These are phyloP conservation scores for Ascocoryne sarcoides DNA, from an alignment of 2,329 filamentous ascomycete species.

Conservation along the genomic window DNA sequence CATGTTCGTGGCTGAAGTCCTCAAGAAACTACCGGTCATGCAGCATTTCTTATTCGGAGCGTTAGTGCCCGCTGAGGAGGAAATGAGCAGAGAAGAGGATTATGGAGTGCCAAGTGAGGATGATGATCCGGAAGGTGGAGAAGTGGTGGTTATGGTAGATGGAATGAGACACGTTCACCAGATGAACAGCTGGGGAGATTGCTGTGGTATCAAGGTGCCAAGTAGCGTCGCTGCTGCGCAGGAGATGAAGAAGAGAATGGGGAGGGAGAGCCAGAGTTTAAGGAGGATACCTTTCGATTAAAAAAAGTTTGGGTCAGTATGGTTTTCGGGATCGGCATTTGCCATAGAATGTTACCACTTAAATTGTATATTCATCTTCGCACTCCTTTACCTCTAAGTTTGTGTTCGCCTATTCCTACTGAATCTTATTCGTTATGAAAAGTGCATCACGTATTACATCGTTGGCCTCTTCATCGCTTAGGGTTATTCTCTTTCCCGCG, in stretches of 20 bases:
- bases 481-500: too few relatives aligned
- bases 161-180: conserved; percentile 65
- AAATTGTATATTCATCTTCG: too few relatives aligned
- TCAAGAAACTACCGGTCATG: conserved; percentile 94
- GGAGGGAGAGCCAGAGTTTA: conserved; percentile 45
- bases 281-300: conserved; percentile 78
- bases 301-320: too few relatives aligned
- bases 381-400: too few relatives aligned
- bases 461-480: too few relatives aligned
- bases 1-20: conserved; percentile 91
- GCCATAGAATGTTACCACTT: too few relatives aligned
- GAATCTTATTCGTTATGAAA: too few relatives aligned
- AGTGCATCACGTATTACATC: too few relatives aligned
- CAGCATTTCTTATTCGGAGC: conserved; percentile 95
- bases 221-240: conserved; percentile 86
- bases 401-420: too few relatives aligned
- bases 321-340: too few relatives aligned
- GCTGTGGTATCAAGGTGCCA: conserved; percentile 95
- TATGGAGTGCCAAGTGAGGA: conserved; percentile 38
- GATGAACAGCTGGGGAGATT: conserved; percentile 78
- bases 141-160: conserved; percentile 55
- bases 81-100: conserved; percentile 63
- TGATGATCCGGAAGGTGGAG: conserved; percentile 43
- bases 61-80: conserved; percentile 68
- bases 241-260: conserved; percentile 71